Evolutionary conservation across 1,284 basidiomycete species (phyloP), one percentile per base, ranked within the genome.

Genomic region (Athelia psychrophila): DNA sequence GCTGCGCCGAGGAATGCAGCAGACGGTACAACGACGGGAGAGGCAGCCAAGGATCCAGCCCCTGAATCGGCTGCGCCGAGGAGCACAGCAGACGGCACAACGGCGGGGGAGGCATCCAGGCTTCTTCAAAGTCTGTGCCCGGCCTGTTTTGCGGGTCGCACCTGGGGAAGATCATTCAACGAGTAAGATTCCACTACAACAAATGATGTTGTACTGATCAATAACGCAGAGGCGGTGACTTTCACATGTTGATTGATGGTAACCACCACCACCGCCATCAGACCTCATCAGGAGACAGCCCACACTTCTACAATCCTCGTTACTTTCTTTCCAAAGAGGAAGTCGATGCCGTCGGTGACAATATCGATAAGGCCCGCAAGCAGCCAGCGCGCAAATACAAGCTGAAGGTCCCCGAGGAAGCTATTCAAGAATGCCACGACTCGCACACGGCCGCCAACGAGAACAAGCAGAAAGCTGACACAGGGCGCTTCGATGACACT

Each of bases 381-480:
- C 24, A 44, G 19, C 13, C 36, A 5, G 2, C 51, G 15, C 16
- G 30, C 19, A 10, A 2, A n/a, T 25, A 23, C 3, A 18, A 3
- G 13, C 2, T 36, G 8, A 20, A 19, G 42, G 48, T 56, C 18
- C 53, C 49, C 16, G 52, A 54, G 16, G 45, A 44, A 23, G 50
- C 49, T 16, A 36, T 61, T 8, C 53, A 61, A 36, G 55, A 42
- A 8, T 61, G 60, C 47, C 36, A 56, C 24, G 40, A 49, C 4
- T 52, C 55, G 0, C 57, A 60, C 44, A 30, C 25, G 2, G 60
- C 60, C 16, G 60, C 58, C 18, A 49, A 60, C 18, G 59, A 56
- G 20, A 25, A 50, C 16, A 22, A 44, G 16, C 18, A 22, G 1
- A 60, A 60, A 30, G 52, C 58, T 18, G 45, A 42, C 16, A 51